Percentiles rank a stretch among this genome's conserved stretches.
Conservation (phyloP, 2,329 filamentous ascomycete species). For the Beauveria rudraprayagi region DNA sequence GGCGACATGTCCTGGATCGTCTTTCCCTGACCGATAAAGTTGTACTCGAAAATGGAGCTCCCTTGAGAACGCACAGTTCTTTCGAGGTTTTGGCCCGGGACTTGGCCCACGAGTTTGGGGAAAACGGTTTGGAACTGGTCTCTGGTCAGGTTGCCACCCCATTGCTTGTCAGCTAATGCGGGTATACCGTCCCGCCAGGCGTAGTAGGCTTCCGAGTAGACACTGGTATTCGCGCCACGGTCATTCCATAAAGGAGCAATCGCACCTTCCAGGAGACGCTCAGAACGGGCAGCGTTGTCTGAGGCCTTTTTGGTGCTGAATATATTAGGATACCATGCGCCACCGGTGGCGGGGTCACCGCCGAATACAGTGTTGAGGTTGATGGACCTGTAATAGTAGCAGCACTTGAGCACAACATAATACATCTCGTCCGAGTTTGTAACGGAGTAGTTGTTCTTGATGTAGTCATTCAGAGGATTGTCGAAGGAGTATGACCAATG, state of each 20-base stretch:
- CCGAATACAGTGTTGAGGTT: conserved; percentile 33
- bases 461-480: conserved; percentile 16
- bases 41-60: conserved; percentile 16
- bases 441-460: conserved; percentile 18
- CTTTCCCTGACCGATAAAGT: conserved; percentile 14
- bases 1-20: conserved; percentile 14
- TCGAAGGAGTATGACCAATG: conserved; percentile 28
- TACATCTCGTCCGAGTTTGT: conserved; percentile 19
- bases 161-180: conserved; percentile 20
- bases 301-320: conserved; percentile 14
- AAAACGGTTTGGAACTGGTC: conserved; percentile 13
- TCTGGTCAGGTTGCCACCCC: conserved; percentile 17
- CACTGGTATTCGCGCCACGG: conserved; percentile 18
- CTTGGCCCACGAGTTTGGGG: conserved; percentile 11
- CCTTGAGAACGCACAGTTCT: conserved; percentile 13
- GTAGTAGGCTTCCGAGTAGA: conserved; percentile 19
- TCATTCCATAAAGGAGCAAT: conserved; percentile 21
- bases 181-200: conserved; percentile 19
- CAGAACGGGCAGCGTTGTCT: too few relatives aligned
- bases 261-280: conserved; percentile 14
- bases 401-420: conserved; percentile 23
- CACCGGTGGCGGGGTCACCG: conserved; percentile 13
- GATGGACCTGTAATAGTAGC: conserved; percentile 38
- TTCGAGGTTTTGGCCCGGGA: conserved; percentile 18
- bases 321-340: conserved; percentile 17